Percentiles rank a stretch among this genome's conserved stretches.
Evolutionary conservation across 2,329 filamentous ascomycete species (phyloP).

Genomic region (Penicillium sumatraense): DNA sequence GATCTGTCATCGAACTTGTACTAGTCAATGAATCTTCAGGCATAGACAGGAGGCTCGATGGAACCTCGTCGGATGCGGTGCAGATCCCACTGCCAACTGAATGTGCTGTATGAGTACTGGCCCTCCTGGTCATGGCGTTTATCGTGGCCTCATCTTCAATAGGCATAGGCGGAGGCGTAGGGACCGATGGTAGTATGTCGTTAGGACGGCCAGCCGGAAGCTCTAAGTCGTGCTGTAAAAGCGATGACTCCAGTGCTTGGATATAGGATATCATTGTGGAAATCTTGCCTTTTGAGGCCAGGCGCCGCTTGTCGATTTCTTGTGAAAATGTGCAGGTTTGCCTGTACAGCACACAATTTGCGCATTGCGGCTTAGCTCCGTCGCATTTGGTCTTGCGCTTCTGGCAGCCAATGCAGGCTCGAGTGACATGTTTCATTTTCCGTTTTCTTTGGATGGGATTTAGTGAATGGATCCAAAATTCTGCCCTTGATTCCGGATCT

Average conservation of each 20-base stretch:
- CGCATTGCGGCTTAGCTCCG: conserved; percentile 2
- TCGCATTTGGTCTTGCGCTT: conserved; percentile 1
- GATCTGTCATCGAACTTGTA: neutral
- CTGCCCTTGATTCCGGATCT: neutral
- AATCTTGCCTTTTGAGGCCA: neutral
- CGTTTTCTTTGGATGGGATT: neutral
- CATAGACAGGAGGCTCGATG: neutral
- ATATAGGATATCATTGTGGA: neutral
- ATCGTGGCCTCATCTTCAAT: neutral
- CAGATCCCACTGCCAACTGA: neutral
- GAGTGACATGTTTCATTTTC: neutral
- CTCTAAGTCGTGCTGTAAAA: neutral
- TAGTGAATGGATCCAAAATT: neutral
- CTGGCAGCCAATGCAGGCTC: neutral
- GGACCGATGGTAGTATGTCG: neutral
- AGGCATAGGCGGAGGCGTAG: neutral
- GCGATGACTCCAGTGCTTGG: neutral
- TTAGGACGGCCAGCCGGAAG: neutral
- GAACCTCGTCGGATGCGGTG: neutral
- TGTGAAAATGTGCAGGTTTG: neutral
- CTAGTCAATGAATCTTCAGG: neutral
- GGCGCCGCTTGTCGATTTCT: neutral
- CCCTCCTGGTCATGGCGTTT: neutral
- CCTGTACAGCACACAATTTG: neutral
- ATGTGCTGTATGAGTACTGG: neutral